A percentile compares a stretch with the other conserved stretches of the same genome.
phyloP scores from a whole-genome alignment of 83 land plant genomes.

The Picea mariana region DNA sequence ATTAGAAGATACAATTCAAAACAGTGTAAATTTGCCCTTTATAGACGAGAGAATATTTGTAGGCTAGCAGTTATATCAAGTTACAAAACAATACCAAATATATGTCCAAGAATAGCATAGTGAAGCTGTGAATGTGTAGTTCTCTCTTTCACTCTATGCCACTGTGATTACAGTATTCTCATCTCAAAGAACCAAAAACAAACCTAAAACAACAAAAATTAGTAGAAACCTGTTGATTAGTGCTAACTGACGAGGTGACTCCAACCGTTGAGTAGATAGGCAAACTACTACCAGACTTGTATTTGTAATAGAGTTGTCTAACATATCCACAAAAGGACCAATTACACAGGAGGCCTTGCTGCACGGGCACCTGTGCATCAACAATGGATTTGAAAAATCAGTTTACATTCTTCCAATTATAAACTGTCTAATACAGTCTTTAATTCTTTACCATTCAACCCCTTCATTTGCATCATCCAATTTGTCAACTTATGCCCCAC shows the following conservation, averaged over 20 bases:
- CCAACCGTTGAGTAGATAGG: constrained; percentile 46
- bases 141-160: constrained; percentile 1
- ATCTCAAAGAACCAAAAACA: constrained; percentile 4
- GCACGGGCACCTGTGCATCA: constrained; percentile 18
- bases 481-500: not conserved
- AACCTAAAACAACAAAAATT: not conserved
- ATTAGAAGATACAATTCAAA: too few relatives aligned
- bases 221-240: constrained; percentile 50
- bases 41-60: not conserved
- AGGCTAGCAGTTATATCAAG: not conserved
- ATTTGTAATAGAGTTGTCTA: constrained; percentile 61
- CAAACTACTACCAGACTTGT: constrained; percentile 47
- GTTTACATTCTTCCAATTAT: not conserved
- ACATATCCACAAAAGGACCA: constrained; percentile 52
- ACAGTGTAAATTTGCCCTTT: not conserved
- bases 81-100: not conserved
- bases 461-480: constrained; percentile 2
- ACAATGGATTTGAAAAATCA: not conserved
- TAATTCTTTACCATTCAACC: not conserved
- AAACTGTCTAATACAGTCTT: not conserved
- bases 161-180: not conserved
- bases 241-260: constrained; percentile 38
- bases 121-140: too few relatives aligned
- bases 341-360: constrained; percentile 33
- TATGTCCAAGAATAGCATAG: not conserved